These are phyloP conservation scores for Lentinula lateritia DNA, from an alignment of 768 basidiomycete species.

Conservation along the genomic window DNA sequence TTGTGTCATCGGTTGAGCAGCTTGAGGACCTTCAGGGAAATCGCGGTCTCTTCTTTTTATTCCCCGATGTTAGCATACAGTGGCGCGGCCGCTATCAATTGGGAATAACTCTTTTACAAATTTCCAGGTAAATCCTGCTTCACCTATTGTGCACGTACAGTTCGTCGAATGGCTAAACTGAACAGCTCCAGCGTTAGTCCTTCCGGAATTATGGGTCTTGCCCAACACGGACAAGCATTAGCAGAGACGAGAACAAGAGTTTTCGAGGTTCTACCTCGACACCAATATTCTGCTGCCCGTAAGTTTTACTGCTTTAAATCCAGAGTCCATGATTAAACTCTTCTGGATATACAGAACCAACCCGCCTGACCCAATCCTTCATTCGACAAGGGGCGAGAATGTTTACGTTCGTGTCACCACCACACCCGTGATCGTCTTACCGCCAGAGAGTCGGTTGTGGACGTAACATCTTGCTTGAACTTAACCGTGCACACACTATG, in stretches of 20 bases:
- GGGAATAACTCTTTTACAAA: conserved; percentile 64
- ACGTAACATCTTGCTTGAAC: not conserved
- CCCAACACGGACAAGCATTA: conserved; percentile 59
- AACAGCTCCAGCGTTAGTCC: conserved; percentile 36
- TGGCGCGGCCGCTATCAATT: conserved; percentile 73
- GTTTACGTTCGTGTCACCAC: conserved; percentile 32
- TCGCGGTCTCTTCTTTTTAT: conserved; percentile 81
- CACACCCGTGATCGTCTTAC: conserved; percentile 12
- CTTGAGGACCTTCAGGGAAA: conserved; percentile 78
- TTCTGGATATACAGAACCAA: conserved; percentile 28
- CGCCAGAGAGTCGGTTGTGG: not conserved
- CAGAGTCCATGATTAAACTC: conserved; percentile 5
- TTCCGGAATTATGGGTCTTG: conserved; percentile 42
- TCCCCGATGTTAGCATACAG: conserved; percentile 86
- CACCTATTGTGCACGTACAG: conserved; percentile 9
- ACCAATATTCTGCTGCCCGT: conserved; percentile 78
- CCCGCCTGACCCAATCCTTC: conserved; percentile 47
- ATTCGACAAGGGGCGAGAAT: conserved; percentile 50
- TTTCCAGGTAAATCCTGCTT: conserved; percentile 58
- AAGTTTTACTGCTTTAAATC: conserved; percentile 26
- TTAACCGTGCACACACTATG: not conserved
- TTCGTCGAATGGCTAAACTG: conserved; percentile 11
- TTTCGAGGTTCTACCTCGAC: conserved; percentile 74
- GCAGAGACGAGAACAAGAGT: conserved; percentile 66
- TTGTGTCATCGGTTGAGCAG: conserved; percentile 78